Evolutionary conservation across 2,329 filamentous ascomycete species (phyloP), one percentile per base, ranked within the genome.

Genomic region (Myriosclerotinia duriaeana): DNA sequence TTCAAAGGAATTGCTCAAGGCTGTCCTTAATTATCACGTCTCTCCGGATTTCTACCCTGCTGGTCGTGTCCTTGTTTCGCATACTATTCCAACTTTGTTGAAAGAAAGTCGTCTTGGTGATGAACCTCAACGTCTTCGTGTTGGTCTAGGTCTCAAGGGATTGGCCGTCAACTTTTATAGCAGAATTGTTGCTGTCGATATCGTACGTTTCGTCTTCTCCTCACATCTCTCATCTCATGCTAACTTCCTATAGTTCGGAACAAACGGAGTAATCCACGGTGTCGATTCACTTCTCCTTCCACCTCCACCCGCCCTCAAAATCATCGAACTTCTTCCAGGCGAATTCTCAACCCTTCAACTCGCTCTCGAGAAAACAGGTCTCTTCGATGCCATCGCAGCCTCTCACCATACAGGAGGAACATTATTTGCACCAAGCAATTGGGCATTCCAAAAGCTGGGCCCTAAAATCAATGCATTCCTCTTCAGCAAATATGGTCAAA

Each of bases 241-340:
- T 50, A 63, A 68, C 58, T 14, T 36, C 4, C 3, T 6, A 65
- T 54, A 89, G 87, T 83, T 85, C 75, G 89, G 87, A 52, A 88
- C 85, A 69, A 96, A 96, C 75, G 93, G 93, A 53, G 82, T 95
- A 50, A 86, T 96, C 70, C 93, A 97, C 77, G 89, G 85, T 54
- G 79, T 97, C 64, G 86, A 93, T 79, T 83, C 81, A 69, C 81
- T 95, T 65, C 83, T 97, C n/a, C 74, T 94, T 11, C 92, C 92
- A 3, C 93, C 93, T 0, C 88, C 90, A 0, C 79, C 80, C 36
- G 80, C 86, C 53, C 77, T 87, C 55, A 82, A 85, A 12, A 86
- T 93, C 42, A 84, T 96, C 74, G 79, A 82, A 64, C 78, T 87
- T 46, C 78, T 89, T 48, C 92, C 93, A 0, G 78, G 81, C 56